phyloP scores from a whole-genome alignment of 805 yeast genomes.

The Starmerella geochares region DNA sequence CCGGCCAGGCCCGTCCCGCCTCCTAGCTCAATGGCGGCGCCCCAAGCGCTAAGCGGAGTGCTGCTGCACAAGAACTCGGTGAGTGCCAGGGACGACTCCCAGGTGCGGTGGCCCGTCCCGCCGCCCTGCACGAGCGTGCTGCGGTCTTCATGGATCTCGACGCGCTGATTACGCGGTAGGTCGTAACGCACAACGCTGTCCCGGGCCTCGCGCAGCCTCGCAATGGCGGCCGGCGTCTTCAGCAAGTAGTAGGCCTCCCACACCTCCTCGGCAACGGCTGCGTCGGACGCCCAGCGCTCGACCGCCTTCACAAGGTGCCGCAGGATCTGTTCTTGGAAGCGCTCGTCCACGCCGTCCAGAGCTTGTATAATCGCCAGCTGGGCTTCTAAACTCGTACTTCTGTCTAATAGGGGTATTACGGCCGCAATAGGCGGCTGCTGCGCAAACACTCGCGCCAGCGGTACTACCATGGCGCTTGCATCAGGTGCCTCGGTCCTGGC shows the following conservation, averaged over 20 bases:
- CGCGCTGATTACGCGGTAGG: slow-evolving; percentile 1
- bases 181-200: slow-evolving; percentile 9
- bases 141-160: slow-evolving; percentile 13
- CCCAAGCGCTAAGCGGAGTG: neutral
- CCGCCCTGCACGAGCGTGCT: slow-evolving; percentile 16
- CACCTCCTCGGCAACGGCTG: slow-evolving; percentile 16
- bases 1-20: slow-evolving; percentile 24
- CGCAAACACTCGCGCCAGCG: slow-evolving; percentile 11
- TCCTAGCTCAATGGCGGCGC: slow-evolving; percentile 16
- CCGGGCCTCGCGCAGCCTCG: neutral
- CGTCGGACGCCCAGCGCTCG: slow-evolving; percentile 5
- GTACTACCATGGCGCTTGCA: slow-evolving; percentile 7
- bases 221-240: slow-evolving; percentile 9
- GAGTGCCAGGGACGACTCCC: slow-evolving; percentile 22
- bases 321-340: slow-evolving; percentile 10
- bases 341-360: slow-evolving; percentile 1
- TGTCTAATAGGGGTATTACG: slow-evolving; percentile 7
- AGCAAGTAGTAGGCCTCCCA: slow-evolving; percentile 19
- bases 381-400: neutral
- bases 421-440: slow-evolving; percentile 18
- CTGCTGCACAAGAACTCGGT: slow-evolving; percentile 13
- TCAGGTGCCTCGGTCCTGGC: neutral
- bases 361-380: slow-evolving; percentile 9
- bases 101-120: slow-evolving; percentile 22
- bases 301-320: slow-evolving; percentile 1